Conservation (phyloP, 1,284 basidiomycete species). For the Irpex sp. region DNA sequence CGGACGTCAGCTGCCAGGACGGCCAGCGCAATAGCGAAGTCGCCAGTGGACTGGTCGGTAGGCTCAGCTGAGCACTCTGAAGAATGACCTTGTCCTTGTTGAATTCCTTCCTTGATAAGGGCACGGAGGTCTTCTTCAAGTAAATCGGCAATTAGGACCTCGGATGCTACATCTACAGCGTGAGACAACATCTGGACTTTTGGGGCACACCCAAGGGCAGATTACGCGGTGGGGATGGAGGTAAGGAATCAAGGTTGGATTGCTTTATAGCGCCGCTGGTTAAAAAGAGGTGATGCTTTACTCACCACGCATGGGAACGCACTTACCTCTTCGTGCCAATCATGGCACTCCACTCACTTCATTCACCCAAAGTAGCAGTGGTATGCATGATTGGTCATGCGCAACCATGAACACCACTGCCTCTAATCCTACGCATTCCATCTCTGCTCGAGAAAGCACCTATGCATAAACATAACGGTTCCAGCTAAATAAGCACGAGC, state of each 20-base stretch:
- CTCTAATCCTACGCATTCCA: not conserved
- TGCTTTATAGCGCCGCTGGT: not conserved
- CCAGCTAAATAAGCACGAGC: not conserved
- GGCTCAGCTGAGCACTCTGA: constrained; percentile 20
- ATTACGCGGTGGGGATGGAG: not conserved
- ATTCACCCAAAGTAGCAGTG: not conserved
- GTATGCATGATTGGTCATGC: not conserved
- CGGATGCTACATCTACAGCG: not conserved
- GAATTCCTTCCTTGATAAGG: constrained; percentile 25
- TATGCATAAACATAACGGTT: too few species aligned
- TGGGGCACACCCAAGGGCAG: not conserved
- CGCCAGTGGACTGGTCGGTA: constrained; percentile 1
- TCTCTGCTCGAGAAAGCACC: not conserved
- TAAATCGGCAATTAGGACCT: constrained; percentile 31
- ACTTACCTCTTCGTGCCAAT: not conserved
- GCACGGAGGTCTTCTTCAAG: constrained; percentile 31
- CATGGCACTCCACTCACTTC: not conserved
- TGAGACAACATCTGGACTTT: not conserved
- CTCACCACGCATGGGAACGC: not conserved
- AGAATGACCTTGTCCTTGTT: constrained; percentile 18
- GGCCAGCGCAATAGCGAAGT: constrained; percentile 23
- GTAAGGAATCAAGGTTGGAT: not conserved
- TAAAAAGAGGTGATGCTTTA: not conserved
- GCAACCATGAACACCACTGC: not conserved
- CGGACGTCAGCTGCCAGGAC: constrained; percentile 28